Evolutionary conservation across 2,329 filamentous ascomycete species (phyloP), one percentile per base, ranked within the genome.

Genomic region (Ilyonectria sp.): DNA sequence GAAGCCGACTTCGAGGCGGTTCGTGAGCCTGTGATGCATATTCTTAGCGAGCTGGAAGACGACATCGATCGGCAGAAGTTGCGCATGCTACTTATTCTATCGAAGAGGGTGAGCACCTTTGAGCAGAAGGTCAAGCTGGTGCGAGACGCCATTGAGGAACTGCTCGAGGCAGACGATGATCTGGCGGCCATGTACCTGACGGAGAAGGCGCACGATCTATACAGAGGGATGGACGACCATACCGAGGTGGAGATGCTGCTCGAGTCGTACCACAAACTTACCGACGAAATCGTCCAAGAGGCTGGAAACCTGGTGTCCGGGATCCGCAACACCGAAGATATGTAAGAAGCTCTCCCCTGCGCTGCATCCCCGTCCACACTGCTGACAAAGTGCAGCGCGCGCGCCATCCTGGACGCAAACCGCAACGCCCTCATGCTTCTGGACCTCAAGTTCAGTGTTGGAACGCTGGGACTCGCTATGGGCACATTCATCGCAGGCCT

Each of bases 341-440:
- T 99, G 94, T 97, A 86, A 83, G 92, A 82, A 15, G 8, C 40
- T 17, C 40, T 17, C 29, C 23, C 26, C 47, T 11, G 29, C 19
- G 11, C 29, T 33, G 6, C 47, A n/a, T 52, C 6, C 1, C 23
- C 31, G 56, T n/a, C 11, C 19, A 23, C 35, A 29, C 19, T 52
- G 37, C 65, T 79, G 66, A 80, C 76, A 77, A 68, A 44, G 2
- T 43, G 6, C 64, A 97, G 94, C 56, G 94, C 98, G 69, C 97
- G 96, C 79, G 96, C 96, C 26, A 99, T 99, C 72, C 90, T 99
- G 35, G 96, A 99, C 79, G 95, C 96, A 62, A 99, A 99, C 79
- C 95, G 96, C 73, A 99, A 99, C 84, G 93, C 94, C 9, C 93
- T 99, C 72, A 99, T 99, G 96, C 87, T 99, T 19, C 89, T 98